Evolutionary conservation across 768 basidiomycete genomes (phyloP).

Genomic region (Coprinopsis cinerea): DNA sequence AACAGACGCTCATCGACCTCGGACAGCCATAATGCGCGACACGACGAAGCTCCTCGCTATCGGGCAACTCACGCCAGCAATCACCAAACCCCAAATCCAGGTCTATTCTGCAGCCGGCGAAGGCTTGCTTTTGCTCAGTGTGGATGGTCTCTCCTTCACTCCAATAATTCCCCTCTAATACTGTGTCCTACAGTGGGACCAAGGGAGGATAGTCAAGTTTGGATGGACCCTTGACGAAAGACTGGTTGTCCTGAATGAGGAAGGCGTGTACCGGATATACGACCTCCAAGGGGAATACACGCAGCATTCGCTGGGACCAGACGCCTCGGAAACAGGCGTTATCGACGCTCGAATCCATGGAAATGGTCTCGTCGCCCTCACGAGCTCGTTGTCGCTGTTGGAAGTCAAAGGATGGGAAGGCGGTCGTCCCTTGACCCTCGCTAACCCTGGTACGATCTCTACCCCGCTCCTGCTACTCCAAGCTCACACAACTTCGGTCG

Average conservation of each 20-base stretch:
- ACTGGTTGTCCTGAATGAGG: constrained; percentile 83
- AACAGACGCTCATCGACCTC: not conserved
- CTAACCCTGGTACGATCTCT: constrained; percentile 58
- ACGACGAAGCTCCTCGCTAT: constrained; percentile 72
- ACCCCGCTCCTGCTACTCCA: not conserved
- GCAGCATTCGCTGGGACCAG: constrained; percentile 79
- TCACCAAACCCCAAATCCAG: constrained; percentile 78
- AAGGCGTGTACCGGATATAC: constrained; percentile 87
- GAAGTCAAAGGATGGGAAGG: constrained; percentile 92
- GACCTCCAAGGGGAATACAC: constrained; percentile 81
- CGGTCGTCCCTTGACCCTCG: constrained; percentile 61
- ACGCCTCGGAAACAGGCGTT: constrained; percentile 77
- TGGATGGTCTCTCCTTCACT: constrained; percentile 37
- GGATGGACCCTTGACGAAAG: constrained; percentile 84
- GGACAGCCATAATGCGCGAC: constrained; percentile 81
- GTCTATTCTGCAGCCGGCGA: constrained; percentile 85
- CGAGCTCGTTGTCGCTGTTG: constrained; percentile 65
- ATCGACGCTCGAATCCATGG: constrained; percentile 84
- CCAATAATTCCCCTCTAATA: constrained; percentile 13
- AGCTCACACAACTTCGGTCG: constrained; percentile 7
- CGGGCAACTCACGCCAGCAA: constrained; percentile 46
- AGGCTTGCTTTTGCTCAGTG: constrained; percentile 61
- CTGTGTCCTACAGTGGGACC: constrained; percentile 73
- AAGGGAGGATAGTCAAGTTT: constrained; percentile 72
- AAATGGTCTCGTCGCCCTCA: constrained; percentile 81